A percentile compares a stretch with the other conserved stretches of the same genome.
Conservation (phyloP, 2,329 filamentous ascomycete species). For the Fusarium sacchari region DNA sequence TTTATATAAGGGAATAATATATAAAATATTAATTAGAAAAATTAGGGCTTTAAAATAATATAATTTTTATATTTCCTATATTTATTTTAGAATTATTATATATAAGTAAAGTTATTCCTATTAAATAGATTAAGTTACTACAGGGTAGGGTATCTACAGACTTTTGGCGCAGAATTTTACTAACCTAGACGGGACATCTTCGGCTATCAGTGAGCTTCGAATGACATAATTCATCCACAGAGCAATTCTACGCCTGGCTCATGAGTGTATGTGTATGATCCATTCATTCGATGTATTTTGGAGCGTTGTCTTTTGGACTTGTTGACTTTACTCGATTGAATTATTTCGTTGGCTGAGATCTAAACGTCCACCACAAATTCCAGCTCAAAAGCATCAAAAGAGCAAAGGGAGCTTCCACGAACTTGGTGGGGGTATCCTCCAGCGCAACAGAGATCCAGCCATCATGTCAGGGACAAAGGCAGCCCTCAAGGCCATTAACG, state of each 20-base stretch:
- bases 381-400: neutral
- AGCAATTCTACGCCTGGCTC: constrained; percentile 8
- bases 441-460: constrained; percentile 22
- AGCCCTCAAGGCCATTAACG: constrained; percentile 82
- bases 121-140: too few relatives aligned
- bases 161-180: too few relatives aligned
- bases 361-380: neutral
- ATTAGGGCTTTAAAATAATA: too few relatives aligned
- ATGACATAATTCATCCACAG: constrained; percentile 32
- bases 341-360: neutral
- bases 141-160: too few relatives aligned
- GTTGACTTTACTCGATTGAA: neutral
- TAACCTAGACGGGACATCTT: constrained; percentile 15
- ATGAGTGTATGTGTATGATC: constrained; percentile 4
- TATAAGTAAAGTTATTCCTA: too few relatives aligned
- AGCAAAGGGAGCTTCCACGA: constrained; percentile 1
- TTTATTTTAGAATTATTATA: too few relatives aligned
- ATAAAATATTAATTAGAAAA: too few relatives aligned
- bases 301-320: neutral
- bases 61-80: too few relatives aligned
- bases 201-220: constrained; percentile 8
- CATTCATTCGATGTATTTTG: constrained; percentile 2
- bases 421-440: constrained; percentile 34
- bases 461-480: constrained; percentile 71
- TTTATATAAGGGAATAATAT: too few relatives aligned